phyloP scores from a whole-genome alignment of 1,284 basidiomycete species.

The Hypsizygus ulmarius region DNA sequence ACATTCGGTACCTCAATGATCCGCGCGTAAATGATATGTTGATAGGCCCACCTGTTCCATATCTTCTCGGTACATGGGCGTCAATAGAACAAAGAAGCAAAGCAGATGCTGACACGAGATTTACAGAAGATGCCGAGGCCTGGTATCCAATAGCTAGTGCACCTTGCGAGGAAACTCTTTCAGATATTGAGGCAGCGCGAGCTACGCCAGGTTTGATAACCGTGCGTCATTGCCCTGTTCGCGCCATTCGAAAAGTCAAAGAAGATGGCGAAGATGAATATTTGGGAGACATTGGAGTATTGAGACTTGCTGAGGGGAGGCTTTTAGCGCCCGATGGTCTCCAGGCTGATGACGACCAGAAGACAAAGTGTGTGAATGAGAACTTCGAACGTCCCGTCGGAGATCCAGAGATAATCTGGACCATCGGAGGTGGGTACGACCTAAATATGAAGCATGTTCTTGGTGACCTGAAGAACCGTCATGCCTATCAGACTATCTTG shows the following conservation, averaged over 20 bases:
- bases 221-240: constrained; percentile 41
- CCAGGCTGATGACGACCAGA: constrained; percentile 27
- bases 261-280: constrained; percentile 47
- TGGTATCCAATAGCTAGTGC: constrained; percentile 15
- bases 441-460: neutral
- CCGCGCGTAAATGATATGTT: constrained; percentile 45
- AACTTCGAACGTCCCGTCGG: constrained; percentile 39
- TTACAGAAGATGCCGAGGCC: constrained; percentile 35
- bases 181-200: constrained; percentile 29
- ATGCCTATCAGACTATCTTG: constrained; percentile 45
- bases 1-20: constrained; percentile 48
- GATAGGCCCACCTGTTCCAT: constrained; percentile 49
- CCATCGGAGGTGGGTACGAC: constrained; percentile 44
- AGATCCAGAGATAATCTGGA: constrained; percentile 51
- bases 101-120: constrained; percentile 1
- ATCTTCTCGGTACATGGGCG: constrained; percentile 37
- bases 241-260: constrained; percentile 43
- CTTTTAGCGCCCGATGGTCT: constrained; percentile 23
- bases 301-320: constrained; percentile 34
- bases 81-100: constrained; percentile 11
- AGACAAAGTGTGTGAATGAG: constrained; percentile 29
- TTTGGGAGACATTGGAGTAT: constrained; percentile 43
- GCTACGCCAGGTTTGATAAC: constrained; percentile 22
- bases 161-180: constrained; percentile 23
- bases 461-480: neutral